Base-by-base conservation (phyloP, 345 rosid genomes). In the Gynandropsis gynandra region DNA sequence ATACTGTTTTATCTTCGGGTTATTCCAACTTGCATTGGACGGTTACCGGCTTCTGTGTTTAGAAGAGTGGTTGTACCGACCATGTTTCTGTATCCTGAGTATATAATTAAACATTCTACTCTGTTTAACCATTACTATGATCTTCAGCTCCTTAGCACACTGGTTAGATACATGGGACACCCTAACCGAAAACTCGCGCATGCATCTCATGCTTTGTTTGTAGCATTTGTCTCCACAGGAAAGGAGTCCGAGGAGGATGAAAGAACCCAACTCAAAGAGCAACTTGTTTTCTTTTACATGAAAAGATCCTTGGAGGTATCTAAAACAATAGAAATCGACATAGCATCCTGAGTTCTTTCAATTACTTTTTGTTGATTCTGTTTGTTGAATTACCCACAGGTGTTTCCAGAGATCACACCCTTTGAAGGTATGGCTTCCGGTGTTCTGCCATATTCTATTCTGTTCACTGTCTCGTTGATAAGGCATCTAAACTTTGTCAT, bases 381-480 rank as follows among this genome's bases (percentile, higher is more conserved):
- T 57, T 51, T 27, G 32, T 42, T 71, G 52, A 7, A 52, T 9
- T 46, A 56, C 63, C 29, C 67, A 47, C 63, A 92, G 98, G 81
- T 70, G 42, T 87, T 77, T 75, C 98, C 93, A 27, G 80, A 64
- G 61, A 54, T 67, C 58, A 87, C 98, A 34, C 88, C 98, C 24
- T 92, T 92, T 67, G 92, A 92, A 66, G 96, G 96, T 41, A 74
- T 92, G 84, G 98, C 98, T 71, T 76, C 89, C 14, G 98, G 96
- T 41, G 81, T 87, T 54, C 98, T 13, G 85, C 96, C 54, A 72
- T 59, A 56, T 82, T 79, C 69, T 84, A 75, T 69, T 79, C 85
- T 56, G 66, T 90, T 68, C 77, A 90, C 50, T 72, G 74, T 63
- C 82, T 90, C 51, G 77, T 81, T 48, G 87, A 87, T 60, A 84